These are phyloP conservation scores for Eucalyptus pauciflora DNA, from an alignment of 345 rosid genomes.

Conservation along the genomic window DNA sequence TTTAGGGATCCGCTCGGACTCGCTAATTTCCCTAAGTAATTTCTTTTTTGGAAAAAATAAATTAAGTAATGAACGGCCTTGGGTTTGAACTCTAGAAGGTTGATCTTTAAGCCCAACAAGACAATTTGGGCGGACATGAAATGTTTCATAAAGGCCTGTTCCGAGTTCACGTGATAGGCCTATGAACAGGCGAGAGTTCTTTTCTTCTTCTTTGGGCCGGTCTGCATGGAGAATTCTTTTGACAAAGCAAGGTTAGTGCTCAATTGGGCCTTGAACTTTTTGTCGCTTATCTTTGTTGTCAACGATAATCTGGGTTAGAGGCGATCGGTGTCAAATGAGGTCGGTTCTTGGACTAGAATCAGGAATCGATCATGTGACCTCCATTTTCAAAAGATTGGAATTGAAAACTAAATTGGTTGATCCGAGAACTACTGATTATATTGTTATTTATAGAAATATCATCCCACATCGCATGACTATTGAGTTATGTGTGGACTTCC, in stretches of 20 bases:
- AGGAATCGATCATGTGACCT: not conserved
- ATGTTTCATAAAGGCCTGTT: not conserved
- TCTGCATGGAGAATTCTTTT: too few relatives aligned
- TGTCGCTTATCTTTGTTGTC: not conserved
- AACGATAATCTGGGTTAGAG: not conserved
- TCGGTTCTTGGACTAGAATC: not conserved
- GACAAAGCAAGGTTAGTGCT: not conserved
- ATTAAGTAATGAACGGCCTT: not conserved
- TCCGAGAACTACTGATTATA: rapidly evolving
- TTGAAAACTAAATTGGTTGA: not conserved
- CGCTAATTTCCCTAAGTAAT: not conserved
- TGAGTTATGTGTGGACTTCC: rapidly evolving
- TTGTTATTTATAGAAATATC: not conserved
- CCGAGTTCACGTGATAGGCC: not conserved
- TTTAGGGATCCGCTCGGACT: not conserved
- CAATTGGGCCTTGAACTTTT: not conserved
- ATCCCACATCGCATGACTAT: rapidly evolving
- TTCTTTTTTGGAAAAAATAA: rapidly evolving
- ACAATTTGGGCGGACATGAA: not conserved
- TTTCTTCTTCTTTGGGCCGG: not conserved
- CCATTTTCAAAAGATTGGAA: not conserved
- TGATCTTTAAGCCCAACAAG: not conserved
- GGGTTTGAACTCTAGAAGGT: not conserved
- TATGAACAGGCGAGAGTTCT: not conserved
- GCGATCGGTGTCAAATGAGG: not conserved